Base-by-base conservation (phyloP, 352 stramenopile species). In the Phytophthora crassamura region DNA sequence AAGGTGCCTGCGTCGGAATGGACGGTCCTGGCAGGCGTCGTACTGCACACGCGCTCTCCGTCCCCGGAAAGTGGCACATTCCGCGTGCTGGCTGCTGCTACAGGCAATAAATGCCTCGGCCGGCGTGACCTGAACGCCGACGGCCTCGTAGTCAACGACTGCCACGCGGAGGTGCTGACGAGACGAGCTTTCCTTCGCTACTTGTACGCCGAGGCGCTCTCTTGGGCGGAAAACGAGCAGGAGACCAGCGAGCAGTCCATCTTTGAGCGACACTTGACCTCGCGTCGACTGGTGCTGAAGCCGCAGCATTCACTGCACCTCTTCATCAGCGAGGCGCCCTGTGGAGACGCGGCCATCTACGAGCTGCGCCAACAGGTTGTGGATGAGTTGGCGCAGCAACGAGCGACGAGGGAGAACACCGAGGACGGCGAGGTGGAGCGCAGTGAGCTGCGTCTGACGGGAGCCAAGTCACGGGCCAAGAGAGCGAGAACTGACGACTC, bases 341-440 rank as follows among this genome's bases (percentile, higher is more conserved):
- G 95, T 72, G 95, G 94, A 38, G 94, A 98, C 74, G 89, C 89
- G 7, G 86, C 93, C n/a, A 97, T 98, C 59, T 98, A 98, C 70
- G 54, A 84, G 34, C 59, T 96, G n/a, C 81, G 81, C 3, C 69
- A 84, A 39, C 79, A 89, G 7, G 84, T 97, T 7, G 78, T 93
- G 11, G 71, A 91, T 32, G 71, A 74, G 30, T 67, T 91, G 9
- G 76, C 88, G 15, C 71, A 78, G 32, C 64, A 80, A 47, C 81
- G 84, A 41, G 48, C 64, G 35, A 59, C 70, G 45, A 59, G 64
- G 22, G 63, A 60, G 15, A 42, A 38, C 18, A 36, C 14, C 18
- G 40, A 60, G 7, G 22, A 52, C 10, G 18, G 39, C 15, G 55
- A 69, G n/a, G 49, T 40, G 46, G 18, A 78, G 28, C 76, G 80